Conservation (phyloP, 257 asterid genomes). For the Striga asiatica region DNA sequence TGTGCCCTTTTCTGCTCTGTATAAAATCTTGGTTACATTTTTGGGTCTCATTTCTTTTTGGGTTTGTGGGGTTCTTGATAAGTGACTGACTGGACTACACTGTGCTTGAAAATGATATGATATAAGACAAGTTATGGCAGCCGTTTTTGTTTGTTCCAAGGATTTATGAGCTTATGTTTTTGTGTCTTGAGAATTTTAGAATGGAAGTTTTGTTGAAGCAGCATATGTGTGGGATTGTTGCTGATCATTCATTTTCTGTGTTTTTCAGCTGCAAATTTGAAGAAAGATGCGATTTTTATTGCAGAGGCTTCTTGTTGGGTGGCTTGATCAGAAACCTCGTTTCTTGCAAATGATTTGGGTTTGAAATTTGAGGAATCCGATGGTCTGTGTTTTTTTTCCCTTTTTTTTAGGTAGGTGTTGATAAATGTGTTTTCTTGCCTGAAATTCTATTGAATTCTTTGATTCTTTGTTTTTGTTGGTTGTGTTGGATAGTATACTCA, state of each 20-base stretch:
- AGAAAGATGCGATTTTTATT: conserved; percentile 21
- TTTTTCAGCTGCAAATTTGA: conserved; percentile 35
- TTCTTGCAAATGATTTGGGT: conserved; percentile 28
- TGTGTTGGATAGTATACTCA: conserved; percentile 5
- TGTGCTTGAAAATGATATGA: background rate
- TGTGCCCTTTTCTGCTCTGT: background rate
- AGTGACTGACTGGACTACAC: no score
- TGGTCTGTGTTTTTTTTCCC: no score
- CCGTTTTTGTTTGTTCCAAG: conserved; percentile 20
- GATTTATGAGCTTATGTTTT: conserved; percentile 14
- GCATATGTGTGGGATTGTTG: conserved; percentile 1
- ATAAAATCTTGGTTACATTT: background rate
- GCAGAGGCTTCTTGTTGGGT: conserved; percentile 18
- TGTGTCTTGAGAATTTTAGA: background rate
- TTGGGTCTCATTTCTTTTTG: background rate
- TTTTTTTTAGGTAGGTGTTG: conserved; percentile 43
- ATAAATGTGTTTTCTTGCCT: background rate
- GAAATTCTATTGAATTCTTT: conserved; percentile 43
- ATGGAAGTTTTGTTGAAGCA: conserved; percentile 32
- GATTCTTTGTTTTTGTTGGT: conserved; percentile 39
- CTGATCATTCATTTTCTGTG: conserved; percentile 19
- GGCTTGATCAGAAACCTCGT: conserved; percentile 22
- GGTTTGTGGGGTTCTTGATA: no score
- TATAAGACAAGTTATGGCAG: no score
- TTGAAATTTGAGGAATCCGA: conserved; percentile 82